Evolutionary conservation across 2,329 filamentous ascomycete species (phyloP).

Genomic region (Monosporascus sp.): DNA sequence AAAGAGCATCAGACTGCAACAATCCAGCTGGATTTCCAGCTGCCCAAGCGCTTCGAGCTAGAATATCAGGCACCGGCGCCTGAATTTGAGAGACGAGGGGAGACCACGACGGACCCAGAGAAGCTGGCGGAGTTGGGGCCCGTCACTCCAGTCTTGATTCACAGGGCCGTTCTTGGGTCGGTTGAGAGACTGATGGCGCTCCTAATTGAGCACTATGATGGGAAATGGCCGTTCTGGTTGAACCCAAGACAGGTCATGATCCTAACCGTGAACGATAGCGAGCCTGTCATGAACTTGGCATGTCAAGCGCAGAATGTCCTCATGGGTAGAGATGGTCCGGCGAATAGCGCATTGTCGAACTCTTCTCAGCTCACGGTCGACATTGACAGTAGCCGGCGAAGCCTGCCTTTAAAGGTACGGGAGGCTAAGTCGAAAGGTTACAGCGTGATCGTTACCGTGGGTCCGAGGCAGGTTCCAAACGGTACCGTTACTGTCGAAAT

Average conservation of each 20-base stretch:
- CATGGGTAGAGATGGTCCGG: conserved; percentile 37
- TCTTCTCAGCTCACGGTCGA: conserved; percentile 64
- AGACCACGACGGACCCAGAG: conserved; percentile 43
- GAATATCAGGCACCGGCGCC: conserved; percentile 68
- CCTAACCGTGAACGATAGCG: conserved; percentile 63
- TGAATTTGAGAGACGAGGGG: conserved; percentile 51
- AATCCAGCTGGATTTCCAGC: conserved; percentile 84
- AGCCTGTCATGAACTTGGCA: conserved; percentile 47
- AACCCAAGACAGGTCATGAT: conserved; percentile 75
- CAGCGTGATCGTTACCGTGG: conserved; percentile 68
- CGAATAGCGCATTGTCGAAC: conserved; percentile 39
- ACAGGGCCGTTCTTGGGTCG: conserved; percentile 79
- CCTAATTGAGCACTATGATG: conserved; percentile 76
- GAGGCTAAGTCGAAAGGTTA: conserved; percentile 71
- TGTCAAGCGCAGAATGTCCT: conserved; percentile 44
- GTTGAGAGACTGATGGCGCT: conserved; percentile 82
- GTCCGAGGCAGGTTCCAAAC: conserved; percentile 57
- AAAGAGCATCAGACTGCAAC: conserved; percentile 89
- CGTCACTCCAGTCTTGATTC: conserved; percentile 73
- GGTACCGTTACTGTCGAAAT: conserved; percentile 50
- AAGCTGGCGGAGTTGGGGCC: conserved; percentile 49
- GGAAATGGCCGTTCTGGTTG: conserved; percentile 83
- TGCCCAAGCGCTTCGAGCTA: conserved; percentile 76
- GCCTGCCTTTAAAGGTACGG: conserved; percentile 63
- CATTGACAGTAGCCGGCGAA: conserved; percentile 58